Evolutionary conservation across 495 filamentous ascomycete species (phyloP).

Genomic region (Pseudomonodictys pantanalensis): DNA sequence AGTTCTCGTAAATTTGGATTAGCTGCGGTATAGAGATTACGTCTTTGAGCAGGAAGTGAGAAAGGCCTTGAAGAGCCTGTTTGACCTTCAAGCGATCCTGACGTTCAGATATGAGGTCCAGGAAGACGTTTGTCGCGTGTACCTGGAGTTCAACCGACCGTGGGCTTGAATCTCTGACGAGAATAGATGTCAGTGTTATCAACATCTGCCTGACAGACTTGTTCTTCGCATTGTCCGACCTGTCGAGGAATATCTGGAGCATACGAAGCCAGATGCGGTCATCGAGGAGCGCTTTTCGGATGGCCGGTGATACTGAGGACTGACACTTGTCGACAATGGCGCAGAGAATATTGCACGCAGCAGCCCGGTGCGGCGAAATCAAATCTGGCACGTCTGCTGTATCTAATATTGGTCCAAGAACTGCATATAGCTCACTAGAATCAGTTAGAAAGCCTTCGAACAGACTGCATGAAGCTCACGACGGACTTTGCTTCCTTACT

Average conservation of each 20-base stretch:
- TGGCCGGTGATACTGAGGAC: constrained; percentile 39
- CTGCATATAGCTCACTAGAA: constrained; percentile 5
- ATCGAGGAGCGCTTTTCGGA: constrained; percentile 38
- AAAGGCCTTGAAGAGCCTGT: constrained; percentile 58
- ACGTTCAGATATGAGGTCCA: constrained; percentile 51
- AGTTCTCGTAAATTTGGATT: constrained; percentile 35
- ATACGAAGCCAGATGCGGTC: constrained; percentile 54
- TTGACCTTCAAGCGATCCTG: constrained; percentile 58
- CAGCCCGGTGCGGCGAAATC: constrained; percentile 35
- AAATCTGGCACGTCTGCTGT: constrained; percentile 23
- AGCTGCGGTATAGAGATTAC: constrained; percentile 39
- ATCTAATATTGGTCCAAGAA: constrained; percentile 19
- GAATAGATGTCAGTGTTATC: constrained; percentile 38
- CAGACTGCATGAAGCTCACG: constrained; percentile 5
- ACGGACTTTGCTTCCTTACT: constrained; percentile 29
- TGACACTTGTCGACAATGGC: constrained; percentile 36
- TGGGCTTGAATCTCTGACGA: background rate
- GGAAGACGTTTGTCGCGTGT: constrained; percentile 41
- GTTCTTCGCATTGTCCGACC: constrained; percentile 68
- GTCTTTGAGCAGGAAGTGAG: constrained; percentile 57
- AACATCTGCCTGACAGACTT: constrained; percentile 74
- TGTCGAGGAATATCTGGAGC: constrained; percentile 69
- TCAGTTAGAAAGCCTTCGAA: background rate
- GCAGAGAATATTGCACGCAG: constrained; percentile 41
- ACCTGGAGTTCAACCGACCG: background rate